These are phyloP conservation scores for Triticum urartu DNA, from an alignment of 176 grass and related monocot genomes.

Conservation along the genomic window DNA sequence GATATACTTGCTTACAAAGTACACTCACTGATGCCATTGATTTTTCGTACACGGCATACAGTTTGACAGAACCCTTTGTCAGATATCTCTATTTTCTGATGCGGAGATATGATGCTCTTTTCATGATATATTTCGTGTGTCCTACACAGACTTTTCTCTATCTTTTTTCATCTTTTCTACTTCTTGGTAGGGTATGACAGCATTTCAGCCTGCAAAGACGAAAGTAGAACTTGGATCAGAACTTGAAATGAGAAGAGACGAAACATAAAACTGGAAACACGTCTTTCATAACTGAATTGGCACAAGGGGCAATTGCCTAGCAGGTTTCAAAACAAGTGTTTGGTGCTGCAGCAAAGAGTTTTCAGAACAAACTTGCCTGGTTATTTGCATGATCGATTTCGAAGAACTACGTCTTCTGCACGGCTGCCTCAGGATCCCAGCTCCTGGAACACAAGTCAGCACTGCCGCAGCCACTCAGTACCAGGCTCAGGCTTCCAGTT, in stretches of 20 bases:
- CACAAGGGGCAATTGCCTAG: background rate
- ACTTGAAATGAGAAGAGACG: background rate
- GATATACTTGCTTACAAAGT: background rate
- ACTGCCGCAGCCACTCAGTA: background rate
- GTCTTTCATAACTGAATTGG: background rate
- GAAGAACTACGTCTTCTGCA: conserved; percentile 11
- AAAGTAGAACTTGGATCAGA: conserved; percentile 11
- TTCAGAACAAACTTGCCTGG: conserved; percentile 26
- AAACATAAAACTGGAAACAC: background rate
- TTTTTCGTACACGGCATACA: background rate
- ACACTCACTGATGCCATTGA: background rate
- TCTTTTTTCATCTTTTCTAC: background rate
- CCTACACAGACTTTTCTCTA: background rate
- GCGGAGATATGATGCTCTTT: too few relatives aligned
- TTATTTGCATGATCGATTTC: background rate
- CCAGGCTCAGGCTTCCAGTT: background rate
- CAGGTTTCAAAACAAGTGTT: background rate
- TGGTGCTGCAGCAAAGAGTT: background rate
- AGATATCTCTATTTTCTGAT: conserved; percentile 1
- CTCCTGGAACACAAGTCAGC: conserved; percentile 3
- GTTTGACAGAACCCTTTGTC: background rate
- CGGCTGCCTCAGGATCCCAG: conserved; percentile 33
- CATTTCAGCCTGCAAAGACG: conserved; percentile 3
- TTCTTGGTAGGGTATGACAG: background rate
- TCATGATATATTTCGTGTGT: background rate